Base-by-base conservation (phyloP, 164 flowering plant species). In the Vitis rupestris region DNA sequence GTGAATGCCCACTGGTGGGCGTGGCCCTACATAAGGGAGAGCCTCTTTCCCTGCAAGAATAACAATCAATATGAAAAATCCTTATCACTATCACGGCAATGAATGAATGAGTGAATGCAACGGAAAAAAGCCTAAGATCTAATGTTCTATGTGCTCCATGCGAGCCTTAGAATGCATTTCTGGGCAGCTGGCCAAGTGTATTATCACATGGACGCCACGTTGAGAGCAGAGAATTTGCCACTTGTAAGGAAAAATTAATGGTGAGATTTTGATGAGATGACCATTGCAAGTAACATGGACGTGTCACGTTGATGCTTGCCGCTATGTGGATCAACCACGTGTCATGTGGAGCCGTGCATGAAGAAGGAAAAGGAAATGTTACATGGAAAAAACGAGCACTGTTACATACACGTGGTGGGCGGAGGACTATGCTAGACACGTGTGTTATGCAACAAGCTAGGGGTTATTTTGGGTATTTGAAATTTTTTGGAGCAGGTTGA, bases 1-100 rank as follows among this genome's bases (percentile, higher is more conserved):
- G 74, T 91, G 97, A 29, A 91, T 91, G 1, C 94, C 97, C 12
- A 88, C 78, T 5, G 93, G 86, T 1, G 97, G 97, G 30, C 79
- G 57, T 0, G 97, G 94, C 0, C 80, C 89, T 71, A 74, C 53
- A 64, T 91, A 91, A 0, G 79, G 64, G 13, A 91, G 63, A 0
- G 84, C 73, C 79, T 88, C 93, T 56, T 74, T 88, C 4, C 97
- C 94, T 91, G 80, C 68, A 74, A 10, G 6, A 17, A 30, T 14
- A 13, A 27, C 31, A 12, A 13, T 30, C 37, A 60, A 4, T 9
- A 60, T 1, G n/a, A 48, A 3, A 5, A 49, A 8, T 50, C 17
- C 29, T 16, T 16, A 19, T 23, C 23, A 23, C 27, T 23, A 23
- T 23, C 27, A 23, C 1, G 27, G 27, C 27, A 23, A 23, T 23